Conservation (phyloP, 352 stramenopile genomes). For the Globisporangium barbulae region DNA sequence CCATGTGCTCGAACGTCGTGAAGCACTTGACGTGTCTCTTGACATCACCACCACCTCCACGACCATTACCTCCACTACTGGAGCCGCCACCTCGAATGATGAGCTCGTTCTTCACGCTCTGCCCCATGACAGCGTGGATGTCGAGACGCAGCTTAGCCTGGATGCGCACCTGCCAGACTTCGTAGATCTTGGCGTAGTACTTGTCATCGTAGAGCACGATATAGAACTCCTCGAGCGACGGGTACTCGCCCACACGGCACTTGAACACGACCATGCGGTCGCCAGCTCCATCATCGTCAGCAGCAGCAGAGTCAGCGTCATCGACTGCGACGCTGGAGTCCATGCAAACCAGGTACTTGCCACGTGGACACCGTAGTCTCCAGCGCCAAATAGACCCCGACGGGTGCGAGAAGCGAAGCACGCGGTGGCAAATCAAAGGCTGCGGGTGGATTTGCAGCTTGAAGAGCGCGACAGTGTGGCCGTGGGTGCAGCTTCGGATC, state of each 20-base stretch:
- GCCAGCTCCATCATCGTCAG: slow-evolving; percentile 13
- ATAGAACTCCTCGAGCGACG: slow-evolving; percentile 88
- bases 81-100: slow-evolving; percentile 84
- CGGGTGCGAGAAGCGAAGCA: slow-evolving; percentile 65
- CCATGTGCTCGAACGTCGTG: slow-evolving; percentile 34
- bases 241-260: slow-evolving; percentile 85
- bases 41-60: not conserved
- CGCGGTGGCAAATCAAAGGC: slow-evolving; percentile 84
- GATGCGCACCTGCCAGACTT: slow-evolving; percentile 84
- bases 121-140: slow-evolving; percentile 82
- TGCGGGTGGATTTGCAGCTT: slow-evolving; percentile 76
- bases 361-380: slow-evolving; percentile 36
- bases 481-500: slow-evolving; percentile 84
- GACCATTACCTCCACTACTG: not conserved
- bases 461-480: slow-evolving; percentile 88
- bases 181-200: slow-evolving; percentile 72
- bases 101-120: slow-evolving; percentile 83
- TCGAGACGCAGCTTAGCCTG: slow-evolving; percentile 81
- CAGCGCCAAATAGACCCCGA: slow-evolving; percentile 58
- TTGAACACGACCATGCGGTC: slow-evolving; percentile 54
- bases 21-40: slow-evolving; percentile 48
- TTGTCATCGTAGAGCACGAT: slow-evolving; percentile 88
- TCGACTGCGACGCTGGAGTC: slow-evolving; percentile 69
- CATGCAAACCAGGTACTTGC: slow-evolving; percentile 67
- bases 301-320: not conserved